Base-by-base conservation (phyloP, 2,329 filamentous ascomycete species). In the Pezicula radicicola region DNA sequence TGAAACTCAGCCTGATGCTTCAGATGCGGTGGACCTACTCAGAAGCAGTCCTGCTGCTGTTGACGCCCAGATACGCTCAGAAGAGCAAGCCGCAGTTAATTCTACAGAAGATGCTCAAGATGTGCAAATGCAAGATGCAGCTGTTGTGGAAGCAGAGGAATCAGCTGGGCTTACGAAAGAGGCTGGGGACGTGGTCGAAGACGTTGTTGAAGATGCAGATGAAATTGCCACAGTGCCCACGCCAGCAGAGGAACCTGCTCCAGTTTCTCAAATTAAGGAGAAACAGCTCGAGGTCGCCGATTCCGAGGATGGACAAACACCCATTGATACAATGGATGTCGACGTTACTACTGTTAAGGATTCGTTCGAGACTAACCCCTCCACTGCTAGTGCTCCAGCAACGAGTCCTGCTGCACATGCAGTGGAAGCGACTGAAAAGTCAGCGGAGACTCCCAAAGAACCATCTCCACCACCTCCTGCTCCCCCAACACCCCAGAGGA, bases 11-110 rank as follows among this genome's bases (percentile, higher is more conserved):
- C 58, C 64, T 3, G 59, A 64, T 4, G 56, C 66, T 19, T 25
- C 25, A 25, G 25, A 25, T 63, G 63, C n/a, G 60, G 64, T 16
- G 72, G 76, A 80, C 57, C 62, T 57, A 51, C 47, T 68, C 55
- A 48, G 55, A 60, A 60, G 64, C 42, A 68, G 71, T 52, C 75
- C 76, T 7, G 72, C 72, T 9, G 81, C 78, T 16, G 78, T 81
- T 2, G 81, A 85, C 58, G 77, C 82, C 53, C 81, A 85, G 61
- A 68, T 84, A 45, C 62, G 79, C 33, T 76, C 81, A 61, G 76
- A 80, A 59, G 78, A 82, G 45, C 76, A 78, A 61, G 58, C 59
- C 35, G 58, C 55, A 39, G 68, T 69, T 36, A 71, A 70, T 21
- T 44, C 42, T 19, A 33, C 39, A 9, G 44, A 35, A 28, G 43